Evolutionary conservation across 2,329 filamentous ascomycete genomes (phyloP).

Genomic region (Myriosclerotinia duriaeana): DNA sequence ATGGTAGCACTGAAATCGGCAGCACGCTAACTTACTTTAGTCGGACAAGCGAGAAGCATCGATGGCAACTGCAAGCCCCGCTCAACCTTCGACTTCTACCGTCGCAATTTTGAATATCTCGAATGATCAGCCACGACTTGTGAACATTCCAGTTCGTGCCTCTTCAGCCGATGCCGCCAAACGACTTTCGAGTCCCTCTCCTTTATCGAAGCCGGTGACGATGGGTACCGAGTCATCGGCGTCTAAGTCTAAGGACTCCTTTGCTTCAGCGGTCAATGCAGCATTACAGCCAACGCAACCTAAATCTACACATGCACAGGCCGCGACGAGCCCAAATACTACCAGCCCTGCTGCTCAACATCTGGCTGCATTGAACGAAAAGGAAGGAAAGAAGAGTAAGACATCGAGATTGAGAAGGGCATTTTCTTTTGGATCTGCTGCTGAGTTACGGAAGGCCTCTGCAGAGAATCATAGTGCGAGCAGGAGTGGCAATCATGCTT

Average conservation of each 20-base stretch:
- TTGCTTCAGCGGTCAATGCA: constrained; percentile 42
- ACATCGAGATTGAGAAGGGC: constrained; percentile 82
- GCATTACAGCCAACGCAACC: constrained; percentile 38
- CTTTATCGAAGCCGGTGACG: constrained; percentile 68
- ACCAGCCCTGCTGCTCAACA: constrained; percentile 72
- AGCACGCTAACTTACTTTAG: constrained; percentile 53
- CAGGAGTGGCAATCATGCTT: constrained; percentile 32
- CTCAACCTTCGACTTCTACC: constrained; percentile 44
- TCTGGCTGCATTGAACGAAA: constrained; percentile 82
- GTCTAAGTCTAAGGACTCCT: constrained; percentile 47
- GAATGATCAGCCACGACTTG: constrained; percentile 54
- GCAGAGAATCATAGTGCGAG: constrained; percentile 53
- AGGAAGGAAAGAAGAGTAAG: constrained; percentile 78
- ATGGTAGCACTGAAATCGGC: constrained; percentile 32
- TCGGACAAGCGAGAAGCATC: constrained; percentile 59
- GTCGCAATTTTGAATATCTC: constrained; percentile 26
- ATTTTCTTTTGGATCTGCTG: constrained; percentile 94
- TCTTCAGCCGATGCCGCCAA: constrained; percentile 62
- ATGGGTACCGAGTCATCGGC: constrained; percentile 56
- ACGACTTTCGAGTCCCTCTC: constrained; percentile 66
- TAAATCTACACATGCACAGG: constrained; percentile 38
- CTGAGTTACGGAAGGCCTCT: constrained; percentile 78
- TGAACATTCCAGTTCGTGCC: constrained; percentile 60
- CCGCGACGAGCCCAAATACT: constrained; percentile 41
- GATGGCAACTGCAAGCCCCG: constrained; percentile 42